Percentiles rank a stretch among this genome's conserved stretches.
phyloP scores from a whole-genome alignment of 768 basidiomycete species.

The Mrakia gelida region DNA sequence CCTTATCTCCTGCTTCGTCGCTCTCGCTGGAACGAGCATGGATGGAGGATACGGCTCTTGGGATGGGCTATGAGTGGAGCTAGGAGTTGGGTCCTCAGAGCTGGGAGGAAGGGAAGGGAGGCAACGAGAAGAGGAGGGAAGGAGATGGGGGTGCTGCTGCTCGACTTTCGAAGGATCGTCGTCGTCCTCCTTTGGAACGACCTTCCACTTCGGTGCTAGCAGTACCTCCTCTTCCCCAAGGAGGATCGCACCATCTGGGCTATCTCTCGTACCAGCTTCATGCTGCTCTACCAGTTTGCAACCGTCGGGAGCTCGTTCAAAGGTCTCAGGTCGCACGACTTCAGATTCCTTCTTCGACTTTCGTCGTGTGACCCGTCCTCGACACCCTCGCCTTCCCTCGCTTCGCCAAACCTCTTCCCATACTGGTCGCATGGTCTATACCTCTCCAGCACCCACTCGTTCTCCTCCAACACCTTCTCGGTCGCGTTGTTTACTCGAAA shows the following conservation, averaged over 20 bases:
- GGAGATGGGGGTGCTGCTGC: not conserved
- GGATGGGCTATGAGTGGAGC: not conserved
- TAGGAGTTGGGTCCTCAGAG: not conserved
- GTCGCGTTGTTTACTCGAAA: not conserved
- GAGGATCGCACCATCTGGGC: too few relatives aligned
- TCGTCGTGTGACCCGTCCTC: conserved; percentile 16
- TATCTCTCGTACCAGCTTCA: not conserved
- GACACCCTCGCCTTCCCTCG: not conserved
- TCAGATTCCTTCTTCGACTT: not conserved
- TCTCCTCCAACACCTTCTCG: not conserved
- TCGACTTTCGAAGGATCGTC: not conserved
- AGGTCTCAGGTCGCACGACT: not conserved
- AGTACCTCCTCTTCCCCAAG: too few relatives aligned
- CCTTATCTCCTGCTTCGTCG: not conserved
- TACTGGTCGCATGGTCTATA: not conserved
- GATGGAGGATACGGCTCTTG: not conserved
- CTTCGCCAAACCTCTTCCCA: not conserved
- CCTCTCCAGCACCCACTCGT: not conserved
- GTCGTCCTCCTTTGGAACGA: not conserved
- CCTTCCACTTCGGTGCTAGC: not conserved
- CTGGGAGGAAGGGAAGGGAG: not conserved
- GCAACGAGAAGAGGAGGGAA: not conserved
- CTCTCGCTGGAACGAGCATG: not conserved
- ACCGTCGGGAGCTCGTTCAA: not conserved
- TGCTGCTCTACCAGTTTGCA: not conserved